A percentile compares a stretch with the other conserved stretches of the same genome.
Evolutionary conservation across 805 yeast genomes (phyloP).

Genomic region (Saturnispora sanitii): DNA sequence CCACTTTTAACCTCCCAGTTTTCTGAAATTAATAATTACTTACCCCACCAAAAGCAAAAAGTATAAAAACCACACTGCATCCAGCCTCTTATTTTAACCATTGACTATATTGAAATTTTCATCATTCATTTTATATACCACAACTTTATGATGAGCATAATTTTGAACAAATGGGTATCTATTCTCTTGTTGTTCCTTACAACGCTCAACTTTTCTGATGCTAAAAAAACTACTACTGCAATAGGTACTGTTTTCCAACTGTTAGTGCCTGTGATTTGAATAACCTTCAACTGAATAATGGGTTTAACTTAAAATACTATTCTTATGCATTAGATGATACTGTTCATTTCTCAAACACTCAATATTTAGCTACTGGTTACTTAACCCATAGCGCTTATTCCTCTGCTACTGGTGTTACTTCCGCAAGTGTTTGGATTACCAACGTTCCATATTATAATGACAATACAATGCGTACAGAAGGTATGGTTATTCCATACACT

Average conservation of each 20-base stretch:
- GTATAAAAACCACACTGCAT: too few relatives aligned
- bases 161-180: too few relatives aligned
- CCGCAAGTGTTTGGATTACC: background rate
- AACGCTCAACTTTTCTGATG: too few relatives aligned
- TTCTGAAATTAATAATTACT: too few relatives aligned
- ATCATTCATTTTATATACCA: too few relatives aligned
- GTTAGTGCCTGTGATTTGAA: background rate
- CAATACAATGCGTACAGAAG: background rate
- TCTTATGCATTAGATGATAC: background rate
- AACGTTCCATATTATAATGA: background rate
- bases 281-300: background rate
- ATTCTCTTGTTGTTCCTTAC: too few relatives aligned
- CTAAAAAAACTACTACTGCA: too few relatives aligned
- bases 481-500: background rate
- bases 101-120: too few relatives aligned
- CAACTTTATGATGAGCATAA: too few relatives aligned
- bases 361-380: constrained; percentile 1
- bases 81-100: too few relatives aligned
- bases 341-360: background rate
- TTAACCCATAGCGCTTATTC: background rate
- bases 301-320: constrained; percentile 1
- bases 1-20: too few relatives aligned
- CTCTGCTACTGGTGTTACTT: background rate
- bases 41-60: too few relatives aligned
- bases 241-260: background rate